Conservation (phyloP, 176 grass and related monocot genomes). For the Musa beccarii region DNA sequence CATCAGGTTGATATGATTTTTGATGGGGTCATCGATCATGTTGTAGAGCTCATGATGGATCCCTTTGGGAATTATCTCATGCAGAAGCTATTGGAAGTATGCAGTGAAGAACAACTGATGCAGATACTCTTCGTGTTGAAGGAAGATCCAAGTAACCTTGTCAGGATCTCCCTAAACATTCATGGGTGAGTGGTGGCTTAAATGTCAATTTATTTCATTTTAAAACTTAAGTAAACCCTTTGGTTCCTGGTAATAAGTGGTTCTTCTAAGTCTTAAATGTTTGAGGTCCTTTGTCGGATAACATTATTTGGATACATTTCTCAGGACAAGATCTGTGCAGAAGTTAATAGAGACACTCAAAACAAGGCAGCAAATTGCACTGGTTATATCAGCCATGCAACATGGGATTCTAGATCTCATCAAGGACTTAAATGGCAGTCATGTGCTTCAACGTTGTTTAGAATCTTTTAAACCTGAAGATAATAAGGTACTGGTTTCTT, state of each 20-base stretch:
- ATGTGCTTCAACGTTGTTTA: constrained; percentile 51
- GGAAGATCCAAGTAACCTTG: constrained; percentile 32
- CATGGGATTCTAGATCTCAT: constrained; percentile 44
- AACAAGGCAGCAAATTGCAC: constrained; percentile 30
- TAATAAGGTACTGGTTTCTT: constrained; percentile 36
- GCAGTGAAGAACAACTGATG: constrained; percentile 42
- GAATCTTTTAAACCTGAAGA: constrained; percentile 40
- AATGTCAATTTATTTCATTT: neutral
- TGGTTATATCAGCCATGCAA: constrained; percentile 40
- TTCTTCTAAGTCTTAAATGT: neutral
- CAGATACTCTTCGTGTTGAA: constrained; percentile 49
- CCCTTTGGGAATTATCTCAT: constrained; percentile 62
- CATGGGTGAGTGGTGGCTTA: constrained; percentile 45
- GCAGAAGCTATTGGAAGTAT: constrained; percentile 57
- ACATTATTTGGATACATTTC: neutral
- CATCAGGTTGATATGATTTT: constrained; percentile 42
- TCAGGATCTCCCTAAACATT: constrained; percentile 48
- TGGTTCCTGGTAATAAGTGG: neutral
- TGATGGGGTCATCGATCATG: constrained; percentile 41
- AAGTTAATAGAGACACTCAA: constrained; percentile 62
- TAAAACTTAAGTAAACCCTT: neutral
- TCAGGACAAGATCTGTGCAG: constrained; percentile 71
- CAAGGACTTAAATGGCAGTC: constrained; percentile 62
- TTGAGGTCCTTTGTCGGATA: constrained; percentile 5
- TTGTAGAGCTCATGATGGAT: constrained; percentile 66